These are phyloP conservation scores for Rubia balearica DNA, from an alignment of 305 asterid species.

Conservation along the genomic window DNA sequence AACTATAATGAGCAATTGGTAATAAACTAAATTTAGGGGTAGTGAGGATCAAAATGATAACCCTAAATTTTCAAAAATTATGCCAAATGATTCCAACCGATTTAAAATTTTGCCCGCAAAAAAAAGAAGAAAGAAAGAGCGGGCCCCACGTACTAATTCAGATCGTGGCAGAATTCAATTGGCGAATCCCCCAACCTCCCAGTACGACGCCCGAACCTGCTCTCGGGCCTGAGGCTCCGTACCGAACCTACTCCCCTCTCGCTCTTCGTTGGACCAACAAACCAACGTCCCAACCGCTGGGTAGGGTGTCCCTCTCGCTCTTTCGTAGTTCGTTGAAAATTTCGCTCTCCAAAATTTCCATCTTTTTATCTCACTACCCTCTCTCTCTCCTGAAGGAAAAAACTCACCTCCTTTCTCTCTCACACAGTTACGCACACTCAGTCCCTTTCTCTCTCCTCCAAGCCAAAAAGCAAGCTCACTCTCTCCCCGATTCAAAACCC, in stretches of 20 bases:
- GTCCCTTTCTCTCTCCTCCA: slow-evolving; percentile 16
- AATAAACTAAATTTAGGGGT: background rate
- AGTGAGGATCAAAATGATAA: background rate
- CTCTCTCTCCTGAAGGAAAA: slow-evolving; percentile 4
- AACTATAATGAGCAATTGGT: background rate
- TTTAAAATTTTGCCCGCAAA: background rate
- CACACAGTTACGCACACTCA: slow-evolving; percentile 8
- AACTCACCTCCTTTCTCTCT: background rate
- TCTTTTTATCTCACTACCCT: slow-evolving; percentile 14
- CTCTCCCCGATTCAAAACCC: slow-evolving; percentile 40
- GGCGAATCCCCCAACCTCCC: slow-evolving; percentile 10
- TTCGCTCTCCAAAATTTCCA: slow-evolving; percentile 26
- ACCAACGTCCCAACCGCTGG: too few relatives aligned
- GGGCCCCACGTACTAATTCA: background rate
- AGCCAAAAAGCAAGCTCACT: slow-evolving; percentile 1
- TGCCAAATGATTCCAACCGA: background rate
- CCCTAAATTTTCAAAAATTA: background rate
- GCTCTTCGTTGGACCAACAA: too few relatives aligned
- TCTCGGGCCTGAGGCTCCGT: slow-evolving; percentile 12
- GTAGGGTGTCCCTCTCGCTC: slow-evolving; percentile 14
- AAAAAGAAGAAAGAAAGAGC: background rate
- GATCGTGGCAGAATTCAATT: slow-evolving; percentile 3
- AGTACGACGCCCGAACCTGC: slow-evolving; percentile 4
- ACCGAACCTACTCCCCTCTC: slow-evolving; percentile 20
- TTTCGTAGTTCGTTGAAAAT: slow-evolving; percentile 35